phyloP scores from a whole-genome alignment of 1,284 basidiomycete genomes.

The Tilletia indica region DNA sequence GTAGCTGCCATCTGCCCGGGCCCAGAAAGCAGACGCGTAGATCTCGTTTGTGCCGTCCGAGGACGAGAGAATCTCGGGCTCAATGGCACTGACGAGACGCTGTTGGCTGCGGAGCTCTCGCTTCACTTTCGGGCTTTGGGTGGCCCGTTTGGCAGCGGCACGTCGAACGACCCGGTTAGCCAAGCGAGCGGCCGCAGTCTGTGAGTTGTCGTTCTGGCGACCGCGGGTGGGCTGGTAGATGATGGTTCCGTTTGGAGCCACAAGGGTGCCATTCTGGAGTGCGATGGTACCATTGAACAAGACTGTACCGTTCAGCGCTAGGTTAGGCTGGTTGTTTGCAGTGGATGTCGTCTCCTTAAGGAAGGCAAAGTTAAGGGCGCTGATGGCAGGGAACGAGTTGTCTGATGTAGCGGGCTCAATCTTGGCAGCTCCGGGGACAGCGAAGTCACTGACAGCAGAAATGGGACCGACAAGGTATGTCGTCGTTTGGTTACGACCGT shows the following conservation, averaged over 20 bases:
- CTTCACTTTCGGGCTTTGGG: background rate
- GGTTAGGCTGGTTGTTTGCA: background rate
- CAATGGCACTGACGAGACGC: background rate
- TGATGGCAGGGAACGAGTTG: constrained; percentile 45
- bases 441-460: constrained; percentile 55
- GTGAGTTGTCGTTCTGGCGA: background rate
- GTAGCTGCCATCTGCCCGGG: constrained; percentile 62
- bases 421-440: constrained; percentile 58
- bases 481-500: constrained; percentile 21
- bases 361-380: constrained; percentile 47
- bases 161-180: background rate
- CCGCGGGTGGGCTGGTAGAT: background rate
- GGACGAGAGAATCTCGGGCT: constrained; percentile 64
- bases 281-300: constrained; percentile 2
- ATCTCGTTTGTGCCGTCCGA: constrained; percentile 73
- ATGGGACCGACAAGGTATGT: constrained; percentile 59
- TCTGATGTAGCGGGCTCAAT: constrained; percentile 49
- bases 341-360: background rate
- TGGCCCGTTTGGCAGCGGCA: background rate
- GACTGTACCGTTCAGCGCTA: background rate
- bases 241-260: background rate
- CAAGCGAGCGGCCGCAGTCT: background rate
- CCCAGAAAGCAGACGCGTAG: constrained; percentile 84
- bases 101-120: background rate
- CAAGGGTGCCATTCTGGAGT: background rate